Evolutionary conservation across 306 rosid genomes (phyloP).

Genomic region (Betula pendula): DNA sequence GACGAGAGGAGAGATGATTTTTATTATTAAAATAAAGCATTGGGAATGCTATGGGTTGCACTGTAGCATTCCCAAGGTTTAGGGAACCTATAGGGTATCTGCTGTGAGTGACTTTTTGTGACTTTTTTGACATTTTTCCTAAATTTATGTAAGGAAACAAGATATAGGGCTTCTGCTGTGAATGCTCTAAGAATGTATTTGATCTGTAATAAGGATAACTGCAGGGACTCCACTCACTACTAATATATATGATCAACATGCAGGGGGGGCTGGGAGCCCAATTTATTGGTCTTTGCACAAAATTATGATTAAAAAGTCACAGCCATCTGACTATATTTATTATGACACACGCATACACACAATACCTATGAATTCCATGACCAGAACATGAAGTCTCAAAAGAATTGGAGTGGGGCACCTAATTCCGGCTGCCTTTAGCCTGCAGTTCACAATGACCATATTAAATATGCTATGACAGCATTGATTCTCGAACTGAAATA

Average conservation of each 20-base stretch:
- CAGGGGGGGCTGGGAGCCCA: constrained; percentile 3
- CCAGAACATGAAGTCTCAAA: constrained; percentile 73
- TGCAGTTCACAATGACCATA: constrained; percentile 33
- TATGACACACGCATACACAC: constrained; percentile 10
- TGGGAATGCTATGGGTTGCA: too few relatives aligned
- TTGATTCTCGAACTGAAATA: background rate
- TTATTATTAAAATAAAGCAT: too few relatives aligned
- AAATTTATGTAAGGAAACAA: too few relatives aligned
- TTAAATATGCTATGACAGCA: background rate
- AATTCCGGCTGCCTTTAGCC: constrained; percentile 83
- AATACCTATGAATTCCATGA: constrained; percentile 93
- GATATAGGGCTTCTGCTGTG: too few relatives aligned
- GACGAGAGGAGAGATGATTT: too few relatives aligned
- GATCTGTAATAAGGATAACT: constrained; percentile 2
- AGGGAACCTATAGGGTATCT: too few relatives aligned
- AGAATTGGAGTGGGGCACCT: constrained; percentile 70
- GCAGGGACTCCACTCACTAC: background rate
- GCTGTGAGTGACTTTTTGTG: too few relatives aligned
- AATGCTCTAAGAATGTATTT: constrained; percentile 4
- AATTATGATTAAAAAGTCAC: background rate
- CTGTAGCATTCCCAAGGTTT: too few relatives aligned
- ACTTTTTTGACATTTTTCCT: too few relatives aligned
- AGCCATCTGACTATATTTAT: background rate
- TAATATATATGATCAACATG: constrained; percentile 2
- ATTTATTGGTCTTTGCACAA: background rate